phyloP scores from a whole-genome alignment of 768 basidiomycete species.

The Harrya chromipes region DNA sequence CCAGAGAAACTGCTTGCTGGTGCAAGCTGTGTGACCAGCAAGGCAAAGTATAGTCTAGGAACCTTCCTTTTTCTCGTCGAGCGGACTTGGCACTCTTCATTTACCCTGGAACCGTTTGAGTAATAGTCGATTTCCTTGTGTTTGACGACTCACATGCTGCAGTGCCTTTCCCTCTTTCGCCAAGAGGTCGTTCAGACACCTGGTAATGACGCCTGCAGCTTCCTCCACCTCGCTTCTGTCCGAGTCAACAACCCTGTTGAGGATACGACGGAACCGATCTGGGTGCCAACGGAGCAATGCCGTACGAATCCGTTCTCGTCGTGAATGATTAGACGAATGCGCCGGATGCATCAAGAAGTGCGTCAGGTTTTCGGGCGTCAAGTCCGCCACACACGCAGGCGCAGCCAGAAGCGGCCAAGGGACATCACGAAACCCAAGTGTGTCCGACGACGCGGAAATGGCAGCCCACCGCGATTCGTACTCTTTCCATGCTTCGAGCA shows the following conservation, averaged over 20 bases:
- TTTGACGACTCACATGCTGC: constrained; percentile 17
- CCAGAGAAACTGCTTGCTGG: constrained; percentile 13
- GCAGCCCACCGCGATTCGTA: constrained; percentile 69
- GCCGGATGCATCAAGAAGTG: constrained; percentile 61
- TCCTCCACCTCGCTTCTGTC: constrained; percentile 57
- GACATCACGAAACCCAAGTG: constrained; percentile 56
- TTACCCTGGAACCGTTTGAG: constrained; percentile 14
- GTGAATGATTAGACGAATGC: constrained; percentile 56
- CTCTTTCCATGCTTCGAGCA: constrained; percentile 53
- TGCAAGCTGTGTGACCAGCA: constrained; percentile 1
- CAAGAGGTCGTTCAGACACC: constrained; percentile 67
- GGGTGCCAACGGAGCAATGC: constrained; percentile 81
- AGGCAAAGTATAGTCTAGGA: not conserved
- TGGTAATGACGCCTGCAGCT: constrained; percentile 61
- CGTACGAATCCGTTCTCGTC: constrained; percentile 62
- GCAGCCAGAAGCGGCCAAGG: constrained; percentile 64
- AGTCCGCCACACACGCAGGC: constrained; percentile 45
- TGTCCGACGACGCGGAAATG: constrained; percentile 43
- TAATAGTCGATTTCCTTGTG: not conserved
- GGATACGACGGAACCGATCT: constrained; percentile 63
- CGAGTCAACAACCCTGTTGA: constrained; percentile 47
- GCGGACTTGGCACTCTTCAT: constrained; percentile 11
- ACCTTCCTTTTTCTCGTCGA: not conserved
- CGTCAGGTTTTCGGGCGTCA: constrained; percentile 52
- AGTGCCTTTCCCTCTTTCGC: constrained; percentile 32